These are phyloP conservation scores for Hygrocybe coccinea DNA, from an alignment of 768 basidiomycete species.

Conservation along the genomic window DNA sequence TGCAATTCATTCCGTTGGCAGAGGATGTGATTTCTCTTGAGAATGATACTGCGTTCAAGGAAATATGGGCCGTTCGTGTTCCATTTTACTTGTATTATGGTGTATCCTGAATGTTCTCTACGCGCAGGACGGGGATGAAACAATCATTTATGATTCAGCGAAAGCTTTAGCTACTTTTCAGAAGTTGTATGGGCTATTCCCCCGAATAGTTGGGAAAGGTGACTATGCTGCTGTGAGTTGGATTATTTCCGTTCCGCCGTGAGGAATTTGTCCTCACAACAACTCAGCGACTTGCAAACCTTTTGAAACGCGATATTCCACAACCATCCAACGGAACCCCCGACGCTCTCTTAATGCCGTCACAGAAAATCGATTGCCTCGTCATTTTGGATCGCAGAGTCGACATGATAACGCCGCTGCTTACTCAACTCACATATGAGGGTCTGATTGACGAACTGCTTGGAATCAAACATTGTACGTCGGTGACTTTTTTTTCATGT, in stretches of 20 bases:
- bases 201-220: slow-evolving; percentile 90
- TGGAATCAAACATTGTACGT: slow-evolving; percentile 82
- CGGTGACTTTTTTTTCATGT: background rate
- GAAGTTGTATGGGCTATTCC: slow-evolving; percentile 81
- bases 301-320: slow-evolving; percentile 58
- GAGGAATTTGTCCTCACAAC: slow-evolving; percentile 1
- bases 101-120: slow-evolving; percentile 8
- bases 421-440: slow-evolving; percentile 95
- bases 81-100: slow-evolving; percentile 1
- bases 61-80: slow-evolving; percentile 80
- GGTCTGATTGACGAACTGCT: slow-evolving; percentile 92
- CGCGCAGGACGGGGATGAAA: slow-evolving; percentile 88
- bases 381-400: slow-evolving; percentile 86
- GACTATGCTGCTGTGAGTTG: slow-evolving; percentile 69
- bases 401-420: slow-evolving; percentile 92
- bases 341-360: slow-evolving; percentile 41
- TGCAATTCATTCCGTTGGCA: slow-evolving; percentile 91
- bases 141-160: slow-evolving; percentile 81
- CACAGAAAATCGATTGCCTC: slow-evolving; percentile 73
- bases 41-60: slow-evolving; percentile 76
- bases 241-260: background rate
- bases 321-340: slow-evolving; percentile 35
- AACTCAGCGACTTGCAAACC: slow-evolving; percentile 64
- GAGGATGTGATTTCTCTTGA: slow-evolving; percentile 92
- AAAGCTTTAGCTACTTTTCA: slow-evolving; percentile 82